Percentiles rank a stretch among this genome's conserved stretches.
phyloP scores from a whole-genome alignment of 208 protist genomes.

The Lotmaria passim region DNA sequence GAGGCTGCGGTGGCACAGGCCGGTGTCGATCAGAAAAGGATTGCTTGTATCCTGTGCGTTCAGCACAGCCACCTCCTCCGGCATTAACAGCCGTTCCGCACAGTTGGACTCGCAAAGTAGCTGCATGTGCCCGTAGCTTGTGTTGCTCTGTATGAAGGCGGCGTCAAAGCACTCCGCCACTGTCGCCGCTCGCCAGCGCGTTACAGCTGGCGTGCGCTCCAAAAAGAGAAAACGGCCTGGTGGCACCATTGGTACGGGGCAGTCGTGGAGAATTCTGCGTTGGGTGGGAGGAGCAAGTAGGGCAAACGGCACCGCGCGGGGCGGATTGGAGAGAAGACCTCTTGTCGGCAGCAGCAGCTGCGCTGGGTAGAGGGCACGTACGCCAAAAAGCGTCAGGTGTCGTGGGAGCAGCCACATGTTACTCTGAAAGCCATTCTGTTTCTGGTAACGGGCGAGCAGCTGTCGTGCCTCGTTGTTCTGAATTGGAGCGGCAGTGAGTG shows the following conservation, averaged over 20 bases:
- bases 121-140: neutral
- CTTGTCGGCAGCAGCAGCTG: conserved; percentile 31
- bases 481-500: conserved; percentile 38
- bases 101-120: conserved; percentile 32
- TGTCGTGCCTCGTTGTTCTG: conserved; percentile 23
- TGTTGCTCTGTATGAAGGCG: conserved; percentile 20
- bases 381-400: conserved; percentile 38
- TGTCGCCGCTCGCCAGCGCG: conserved; percentile 36
- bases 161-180: conserved; percentile 47
- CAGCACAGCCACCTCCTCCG: conserved; percentile 39
- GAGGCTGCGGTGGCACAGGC: conserved; percentile 57
- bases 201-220: conserved; percentile 1
- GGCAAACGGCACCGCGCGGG: conserved; percentile 38
- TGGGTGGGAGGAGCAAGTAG: conserved; percentile 12
- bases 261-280: conserved; percentile 12
- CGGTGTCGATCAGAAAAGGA: conserved; percentile 66
- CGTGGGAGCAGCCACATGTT: conserved; percentile 45
- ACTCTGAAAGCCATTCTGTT: conserved; percentile 38
- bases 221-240: conserved; percentile 27
- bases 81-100: neutral
- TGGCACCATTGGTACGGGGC: conserved; percentile 22
- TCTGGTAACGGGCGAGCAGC: conserved; percentile 25
- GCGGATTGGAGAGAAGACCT: conserved; percentile 17
- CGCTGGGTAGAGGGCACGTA: conserved; percentile 22
- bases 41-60: conserved; percentile 88